Percentiles rank a stretch among this genome's conserved stretches.
phyloP scores from a whole-genome alignment of 495 filamentous ascomycete genomes.

The Choiromyces venosus region DNA sequence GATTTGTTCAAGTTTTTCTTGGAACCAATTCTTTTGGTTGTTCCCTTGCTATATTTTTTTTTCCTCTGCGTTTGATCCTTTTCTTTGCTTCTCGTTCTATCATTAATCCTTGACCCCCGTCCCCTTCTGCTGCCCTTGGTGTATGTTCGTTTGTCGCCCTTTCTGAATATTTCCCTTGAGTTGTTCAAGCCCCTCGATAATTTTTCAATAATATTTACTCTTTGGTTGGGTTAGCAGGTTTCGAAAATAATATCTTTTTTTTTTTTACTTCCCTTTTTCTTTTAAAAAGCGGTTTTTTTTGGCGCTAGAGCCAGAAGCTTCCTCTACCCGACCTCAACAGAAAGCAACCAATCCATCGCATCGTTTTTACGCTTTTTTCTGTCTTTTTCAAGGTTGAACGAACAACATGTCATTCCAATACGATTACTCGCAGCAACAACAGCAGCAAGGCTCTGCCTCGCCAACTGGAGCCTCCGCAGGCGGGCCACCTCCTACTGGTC shows the following conservation, averaged over 20 bases:
- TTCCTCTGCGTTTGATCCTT: not conserved
- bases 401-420: slow-evolving; percentile 56
- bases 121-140: not conserved
- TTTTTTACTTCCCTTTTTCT: slow-evolving; percentile 20
- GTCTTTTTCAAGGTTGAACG: slow-evolving; percentile 25
- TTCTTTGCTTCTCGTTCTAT: not conserved
- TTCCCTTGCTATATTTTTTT: not conserved
- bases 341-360: slow-evolving; percentile 10
- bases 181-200: not conserved
- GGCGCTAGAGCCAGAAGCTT: slow-evolving; percentile 38
- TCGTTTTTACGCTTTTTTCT: slow-evolving; percentile 24
- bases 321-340: slow-evolving; percentile 21
- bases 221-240: not conserved
- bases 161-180: not conserved
- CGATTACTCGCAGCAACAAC: slow-evolving; percentile 55
- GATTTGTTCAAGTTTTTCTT: not conserved
- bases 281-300: slow-evolving; percentile 34
- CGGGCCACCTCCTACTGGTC: slow-evolving; percentile 51
- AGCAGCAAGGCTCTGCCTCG: slow-evolving; percentile 49
- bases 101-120: not conserved
- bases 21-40: not conserved
- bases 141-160: not conserved
- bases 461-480: slow-evolving; percentile 47
- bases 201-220: slow-evolving; percentile 8
- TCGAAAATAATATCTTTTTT: slow-evolving; percentile 7